Evolutionary conservation across 2,329 filamentous ascomycete species (phyloP), one percentile per base, ranked within the genome.

Genomic region (Balansia obtecta): DNA sequence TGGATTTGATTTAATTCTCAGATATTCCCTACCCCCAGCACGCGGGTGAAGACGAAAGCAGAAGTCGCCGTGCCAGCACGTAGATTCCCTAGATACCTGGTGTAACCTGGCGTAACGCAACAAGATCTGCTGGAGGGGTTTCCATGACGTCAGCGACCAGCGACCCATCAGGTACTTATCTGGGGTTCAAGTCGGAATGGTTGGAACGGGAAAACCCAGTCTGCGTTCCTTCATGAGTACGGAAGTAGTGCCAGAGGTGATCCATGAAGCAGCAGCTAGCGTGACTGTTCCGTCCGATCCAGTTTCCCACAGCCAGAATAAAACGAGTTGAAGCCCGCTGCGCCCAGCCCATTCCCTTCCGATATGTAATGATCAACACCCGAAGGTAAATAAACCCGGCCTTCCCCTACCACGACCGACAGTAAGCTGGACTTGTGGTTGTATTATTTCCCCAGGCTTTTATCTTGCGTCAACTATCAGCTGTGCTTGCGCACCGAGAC

Each of bases 71-170:
- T 22, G 20, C 20, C 20, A 22, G 20, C 20, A 22, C 20, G 20
- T 22, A 22, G 20, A 4, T 3, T 22, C 4, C 4, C 20, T 22
- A 22, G 20, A 4, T 22, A 22, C 20, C 20, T 22, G 4, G 20
- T 22, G 20, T 22, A 22, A 22, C 20, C 2, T 22, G 2, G 20
- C 20, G 20, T 22, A 2, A 22, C 20, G 48, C 54, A 51, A 27
- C 45, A 38, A 44, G 50, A 48, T 50, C 50, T 53, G 40, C 37
- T 53, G 40, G 40, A 39, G 53, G 49, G 46, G 45, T 50, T 50
- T 55, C 52, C 43, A 56, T 60, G 58, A 59, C 58, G 58, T 59
- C 58, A 60, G 46, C n/a, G n/a, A 27, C 9, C 16, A 27, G n/a
- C 44, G 43, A 49, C 41, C 18, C 41, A 3, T 22, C 27, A 12